Base-by-base conservation (phyloP, 2,329 filamentous ascomycete genomes). In the Fusarium chlamydosporum region DNA sequence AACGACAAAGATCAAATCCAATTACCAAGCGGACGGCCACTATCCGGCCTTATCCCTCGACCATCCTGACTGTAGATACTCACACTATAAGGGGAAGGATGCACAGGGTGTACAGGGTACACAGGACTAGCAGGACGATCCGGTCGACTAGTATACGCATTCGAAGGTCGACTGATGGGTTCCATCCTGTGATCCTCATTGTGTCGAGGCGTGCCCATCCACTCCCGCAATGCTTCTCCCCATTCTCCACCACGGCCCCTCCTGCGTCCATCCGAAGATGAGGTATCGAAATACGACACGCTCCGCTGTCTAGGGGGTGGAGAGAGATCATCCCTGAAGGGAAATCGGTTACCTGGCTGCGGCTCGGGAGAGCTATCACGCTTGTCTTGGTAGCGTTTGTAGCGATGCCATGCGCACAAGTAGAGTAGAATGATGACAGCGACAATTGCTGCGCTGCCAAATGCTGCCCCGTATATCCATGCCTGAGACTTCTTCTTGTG, bases 31-130 rank as follows among this genome's bases (percentile, higher is more conserved):
- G 47, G 47, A 8, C 47, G 34, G 15, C 16, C 34, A 11, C 47
- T 51, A 51, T 51, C 33, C 4, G 47, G 34, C n/a, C 47, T 51
- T n/a, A 40, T 34, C 15, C 12, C 34, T 13, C 23, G 23, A 7
- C 47, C 34, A n/a, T 37, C 26, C 34, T 51, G 47, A 26, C 47
- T 51, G 9, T 51, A 51, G 8, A 51, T 7, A 29, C 47, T 51
- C 34, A 27, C 47, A 29, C 20, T 40, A 38, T 51, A 51, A 18
- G 35, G 34, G 11, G 47, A 38, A 7, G 34, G n/a, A 4, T 5
- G 11, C 15, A 10, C 33, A n/a, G 23, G 23, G 23, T 23, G 6
- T 23, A 23, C 23, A 23, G 23, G 23, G 23, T 23, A 23, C 6
- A 23, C 23, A 23, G 23, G 23, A 6, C 23, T 23, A 23, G 23